Evolutionary conservation across 129 eudicot genomes (phyloP), one percentile per base, ranked within the genome.

Genomic region (Ambrosia artemisiifolia): DNA sequence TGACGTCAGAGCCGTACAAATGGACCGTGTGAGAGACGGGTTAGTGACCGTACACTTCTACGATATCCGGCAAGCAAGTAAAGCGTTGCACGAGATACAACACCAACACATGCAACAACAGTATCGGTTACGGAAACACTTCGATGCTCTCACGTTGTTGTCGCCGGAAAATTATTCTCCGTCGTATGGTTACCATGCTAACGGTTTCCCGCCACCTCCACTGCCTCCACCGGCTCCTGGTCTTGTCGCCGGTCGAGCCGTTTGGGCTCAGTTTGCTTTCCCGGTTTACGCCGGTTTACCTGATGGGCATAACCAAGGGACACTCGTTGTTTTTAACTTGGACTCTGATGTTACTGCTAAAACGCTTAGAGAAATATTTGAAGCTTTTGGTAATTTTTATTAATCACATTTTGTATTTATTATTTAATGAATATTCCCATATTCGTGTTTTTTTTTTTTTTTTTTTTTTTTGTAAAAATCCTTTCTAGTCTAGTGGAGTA

Each of bases 31-130:
- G 2, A 66, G 85, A 11, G 88, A 88, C 19, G 98, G 98, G 18
- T 72, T 89, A 61, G 87, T 87, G 46, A 87, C 95, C 62, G 96
- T 93, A 35, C 98, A 93, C 63, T 93, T 87, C 62, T 93, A 93
- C 70, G 96, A 93, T 75, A 50, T 93, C 48, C 81, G 98, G 75
- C 83, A 83, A 55, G 87, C 96, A 5, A 74, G 64, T 59, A 69
- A 86, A 35, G 98, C 96, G 50, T 65, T 90, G 19, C 81, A 43
- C 70, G 83, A 72, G 66, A 79, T 93, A 13, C 92, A 88, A 53
- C 81, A 82, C 0, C 98, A 93, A 62, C 98, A 93, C 98, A 85
- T 93, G 98, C 95, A 87, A 67, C 96, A 93, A 61, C 98, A 93
- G 82, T 76, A 33, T 76, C 79, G 98, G 36, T 46, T 93, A 30